Evolutionary conservation across 805 yeast genomes (phyloP).

Genomic region (Saccharomycopsis synnaedendra): DNA sequence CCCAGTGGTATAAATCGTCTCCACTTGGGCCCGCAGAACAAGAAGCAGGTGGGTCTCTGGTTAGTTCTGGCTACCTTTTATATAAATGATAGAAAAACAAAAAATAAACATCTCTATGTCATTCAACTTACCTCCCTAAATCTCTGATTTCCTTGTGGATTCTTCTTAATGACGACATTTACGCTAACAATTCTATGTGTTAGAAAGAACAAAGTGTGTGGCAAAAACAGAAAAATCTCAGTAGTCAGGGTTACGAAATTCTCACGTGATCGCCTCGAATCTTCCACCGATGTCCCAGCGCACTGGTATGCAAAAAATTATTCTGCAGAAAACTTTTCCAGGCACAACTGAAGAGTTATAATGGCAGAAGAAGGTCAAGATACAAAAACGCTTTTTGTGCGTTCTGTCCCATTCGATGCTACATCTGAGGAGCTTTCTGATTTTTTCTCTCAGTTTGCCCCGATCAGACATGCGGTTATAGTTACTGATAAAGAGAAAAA

Average conservation of each 20-base stretch:
- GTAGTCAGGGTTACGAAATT: too few relatives aligned
- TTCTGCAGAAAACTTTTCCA: not conserved
- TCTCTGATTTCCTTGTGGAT: slow-evolving; percentile 92
- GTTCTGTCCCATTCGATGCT: slow-evolving; percentile 72
- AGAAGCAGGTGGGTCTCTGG: slow-evolving; percentile 95
- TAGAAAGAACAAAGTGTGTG: not conserved
- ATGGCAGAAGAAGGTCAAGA: slow-evolving; percentile 20
- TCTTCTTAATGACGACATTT: slow-evolving; percentile 62
- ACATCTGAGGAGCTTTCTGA: slow-evolving; percentile 74
- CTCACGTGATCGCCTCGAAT: too few relatives aligned
- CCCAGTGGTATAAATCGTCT: slow-evolving; percentile 98
- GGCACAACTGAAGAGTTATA: not conserved
- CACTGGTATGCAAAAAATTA: not conserved
- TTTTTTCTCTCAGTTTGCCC: slow-evolving; percentile 84
- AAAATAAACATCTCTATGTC: not conserved
- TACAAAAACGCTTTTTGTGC: slow-evolving; percentile 62
- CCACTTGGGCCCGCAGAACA: slow-evolving; percentile 99
- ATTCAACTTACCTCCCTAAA: slow-evolving; percentile 70
- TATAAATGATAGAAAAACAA: not conserved
- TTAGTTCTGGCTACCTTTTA: not conserved
- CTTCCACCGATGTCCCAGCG: too few relatives aligned
- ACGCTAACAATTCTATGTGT: not conserved
- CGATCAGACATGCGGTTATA: slow-evolving; percentile 89
- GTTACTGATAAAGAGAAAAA: slow-evolving; percentile 61
- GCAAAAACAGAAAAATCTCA: not conserved